Percentiles rank a stretch among this genome's conserved stretches.
Conservation (phyloP, 140 eudicot species). For the Senecio squalidus region DNA sequence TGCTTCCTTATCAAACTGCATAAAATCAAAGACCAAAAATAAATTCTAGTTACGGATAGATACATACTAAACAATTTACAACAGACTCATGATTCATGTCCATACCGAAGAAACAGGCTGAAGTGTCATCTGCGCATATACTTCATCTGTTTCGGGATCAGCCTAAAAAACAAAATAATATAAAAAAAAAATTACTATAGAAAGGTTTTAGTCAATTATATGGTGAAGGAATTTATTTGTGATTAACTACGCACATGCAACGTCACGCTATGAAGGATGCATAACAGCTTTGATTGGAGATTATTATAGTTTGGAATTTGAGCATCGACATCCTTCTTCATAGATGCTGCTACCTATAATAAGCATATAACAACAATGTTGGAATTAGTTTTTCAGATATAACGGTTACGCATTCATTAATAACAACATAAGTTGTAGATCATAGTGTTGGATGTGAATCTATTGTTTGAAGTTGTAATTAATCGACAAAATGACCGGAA, state of each 20-base stretch:
- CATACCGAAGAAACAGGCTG: slow-evolving; percentile 88
- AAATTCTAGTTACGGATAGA: background rate
- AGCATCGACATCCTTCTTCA: slow-evolving; percentile 77
- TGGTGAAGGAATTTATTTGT: background rate
- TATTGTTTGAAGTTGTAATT: no score
- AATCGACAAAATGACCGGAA: background rate
- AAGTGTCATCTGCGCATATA: slow-evolving; percentile 90
- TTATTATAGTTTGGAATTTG: slow-evolving; percentile 88
- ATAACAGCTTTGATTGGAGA: slow-evolving; percentile 73
- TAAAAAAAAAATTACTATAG: background rate
- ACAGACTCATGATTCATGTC: background rate
- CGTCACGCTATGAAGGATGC: slow-evolving; percentile 75
- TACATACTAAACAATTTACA: background rate
- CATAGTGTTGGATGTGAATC: no score
- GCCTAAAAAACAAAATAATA: slow-evolving; percentile 43
- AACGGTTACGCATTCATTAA: background rate
- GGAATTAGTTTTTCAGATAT: background rate
- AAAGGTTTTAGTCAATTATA: background rate
- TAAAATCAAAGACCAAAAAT: slow-evolving; percentile 26
- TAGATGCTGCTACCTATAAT: slow-evolving; percentile 83
- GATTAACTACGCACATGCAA: slow-evolving; percentile 51
- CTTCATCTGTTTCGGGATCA: slow-evolving; percentile 93
- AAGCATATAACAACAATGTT: background rate
- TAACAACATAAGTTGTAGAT: no score
- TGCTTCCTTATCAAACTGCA: slow-evolving; percentile 90